Base-by-base conservation (phyloP, 306 rosid species). In the Leucaena leucocephala region DNA sequence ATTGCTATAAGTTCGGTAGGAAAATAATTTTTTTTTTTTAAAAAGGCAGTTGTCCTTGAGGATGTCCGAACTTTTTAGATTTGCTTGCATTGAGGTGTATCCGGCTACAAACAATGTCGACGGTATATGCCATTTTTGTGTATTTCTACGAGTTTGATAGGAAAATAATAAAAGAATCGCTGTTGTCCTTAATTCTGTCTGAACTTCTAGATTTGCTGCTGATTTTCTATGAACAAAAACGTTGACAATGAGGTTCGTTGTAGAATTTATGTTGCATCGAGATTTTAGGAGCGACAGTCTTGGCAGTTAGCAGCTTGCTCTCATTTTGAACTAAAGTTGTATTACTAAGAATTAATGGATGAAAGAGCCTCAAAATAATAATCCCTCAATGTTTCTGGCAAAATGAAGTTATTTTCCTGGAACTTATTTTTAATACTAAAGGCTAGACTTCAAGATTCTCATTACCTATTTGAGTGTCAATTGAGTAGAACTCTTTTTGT, bases 131-230 rank as follows among this genome's bases (percentile, higher is more conserved):
- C 52, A 10, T 79, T 72, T 22, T 68, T 45, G 16, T 42, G 49
- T 72, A 49, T 17, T 48, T 69, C 77, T 57, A 21, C 61, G 45
- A 12, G 77, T 82, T 74, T 58, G 80, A 79, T 65, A 78, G 80
- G 68, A 70, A 74, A 80, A 81, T 40, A 39, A 57, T 58, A 82
- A 79, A 61, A 77, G 78, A 68, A 52, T 54, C 62, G 22, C 48
- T 19, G 58, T 65, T 84, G 83, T 80, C 48, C 75, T 68, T 48
- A 54, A 55, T 81, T 79, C 42, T 76, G 70, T 71, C 58, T 61
- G 21, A 9, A 16, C 48, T 33, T 76, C 68, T 52, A 78, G 79
- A 52, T 54, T 59, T 72, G 58, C 40, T 70, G 42, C 66, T 79
- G 66, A 55, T 67, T 33, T 68, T 77, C 52, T 67, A 43, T 46